Evolutionary conservation across 306 rosid genomes (phyloP), one percentile per base, ranked within the genome.

Genomic region (Albizia julibrissin): DNA sequence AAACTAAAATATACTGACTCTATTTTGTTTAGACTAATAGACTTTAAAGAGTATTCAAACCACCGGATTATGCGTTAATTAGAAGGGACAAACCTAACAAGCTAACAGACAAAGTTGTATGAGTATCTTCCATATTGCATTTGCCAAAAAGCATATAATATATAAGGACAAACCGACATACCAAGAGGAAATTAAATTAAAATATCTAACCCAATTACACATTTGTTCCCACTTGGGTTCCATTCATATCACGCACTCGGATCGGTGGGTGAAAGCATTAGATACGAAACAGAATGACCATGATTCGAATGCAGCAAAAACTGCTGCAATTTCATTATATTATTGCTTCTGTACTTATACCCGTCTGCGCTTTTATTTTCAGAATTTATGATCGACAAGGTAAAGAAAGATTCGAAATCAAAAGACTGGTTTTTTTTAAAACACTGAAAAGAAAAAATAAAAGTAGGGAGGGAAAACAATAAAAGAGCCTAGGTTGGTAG

Each of bases 381-480:
- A 85, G 83, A 87, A 85, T 88, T 88, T 88, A 79, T 87, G 88
- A 62, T 86, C 86, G 69, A 31, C 84, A 66, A 58, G 67, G 75
- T 67, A 72, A 77, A 80, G 62, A 72, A 77, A 82, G 86, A 82
- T 86, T 86, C 84, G 81, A 81, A 87, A 74, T 72, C 13, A 61
- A 76, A 62, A 10, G 6, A 26, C 43, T 43, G 0, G n/a, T n/a
- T 69, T 11, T 69, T n/a, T 56, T 0, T 5, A 47, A 47, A 47
- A 47, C 50, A 3, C 24, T 58, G 12, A 8, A 10, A 21, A 43
- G 15, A 19, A 24, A 11, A 59, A 47, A 62, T 9, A 43, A 47
- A 3, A 18, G 44, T 47, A 65, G 8, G 26, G 37, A 39, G 47
- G 39, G 6, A 56, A 81, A 79, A 39, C 64, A 47, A 68, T 62